phyloP scores from a whole-genome alignment of 495 filamentous ascomycete genomes.

The Choiromyces venosus region DNA sequence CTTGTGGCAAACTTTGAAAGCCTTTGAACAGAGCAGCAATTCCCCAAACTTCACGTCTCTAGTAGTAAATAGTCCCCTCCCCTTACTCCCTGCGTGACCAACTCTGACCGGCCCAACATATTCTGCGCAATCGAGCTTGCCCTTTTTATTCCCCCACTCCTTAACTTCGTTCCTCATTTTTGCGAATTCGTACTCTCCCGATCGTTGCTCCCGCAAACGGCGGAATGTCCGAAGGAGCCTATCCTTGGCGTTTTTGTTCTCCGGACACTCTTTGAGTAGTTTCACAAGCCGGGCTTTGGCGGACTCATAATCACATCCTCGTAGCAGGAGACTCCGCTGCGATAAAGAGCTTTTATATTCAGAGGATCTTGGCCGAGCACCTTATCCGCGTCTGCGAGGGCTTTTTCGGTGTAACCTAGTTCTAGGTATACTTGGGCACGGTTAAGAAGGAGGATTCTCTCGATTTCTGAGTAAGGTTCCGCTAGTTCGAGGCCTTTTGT shows the following conservation, averaged over 20 bases:
- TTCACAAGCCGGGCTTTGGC: conserved; percentile 1
- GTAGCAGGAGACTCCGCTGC: conserved; percentile 11
- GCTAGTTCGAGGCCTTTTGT: conserved; percentile 13
- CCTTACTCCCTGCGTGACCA: neutral
- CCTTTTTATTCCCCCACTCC: neutral
- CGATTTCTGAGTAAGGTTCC: neutral
- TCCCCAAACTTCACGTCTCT: conserved; percentile 25
- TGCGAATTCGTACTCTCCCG: conserved; percentile 17
- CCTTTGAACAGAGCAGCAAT: conserved; percentile 19
- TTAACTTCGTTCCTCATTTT: conserved; percentile 17
- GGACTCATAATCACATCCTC: conserved; percentile 8
- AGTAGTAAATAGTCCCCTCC: conserved; percentile 24
- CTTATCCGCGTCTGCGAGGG: conserved; percentile 10
- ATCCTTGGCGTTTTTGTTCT: conserved; percentile 7
- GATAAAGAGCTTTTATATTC: conserved; percentile 19
- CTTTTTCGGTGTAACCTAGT: conserved; percentile 12
- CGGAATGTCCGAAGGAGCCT: conserved; percentile 13
- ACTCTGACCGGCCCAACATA: conserved; percentile 17
- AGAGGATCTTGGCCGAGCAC: conserved; percentile 9
- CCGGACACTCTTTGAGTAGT: neutral
- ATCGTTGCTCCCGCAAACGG: conserved; percentile 11
- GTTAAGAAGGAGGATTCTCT: conserved; percentile 17
- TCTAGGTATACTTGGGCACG: conserved; percentile 13
- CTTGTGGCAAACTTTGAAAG: conserved; percentile 17
- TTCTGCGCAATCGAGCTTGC: conserved; percentile 21